Conservation (phyloP, 2,329 filamentous ascomycete genomes). For the Stemphylium lycopersici region DNA sequence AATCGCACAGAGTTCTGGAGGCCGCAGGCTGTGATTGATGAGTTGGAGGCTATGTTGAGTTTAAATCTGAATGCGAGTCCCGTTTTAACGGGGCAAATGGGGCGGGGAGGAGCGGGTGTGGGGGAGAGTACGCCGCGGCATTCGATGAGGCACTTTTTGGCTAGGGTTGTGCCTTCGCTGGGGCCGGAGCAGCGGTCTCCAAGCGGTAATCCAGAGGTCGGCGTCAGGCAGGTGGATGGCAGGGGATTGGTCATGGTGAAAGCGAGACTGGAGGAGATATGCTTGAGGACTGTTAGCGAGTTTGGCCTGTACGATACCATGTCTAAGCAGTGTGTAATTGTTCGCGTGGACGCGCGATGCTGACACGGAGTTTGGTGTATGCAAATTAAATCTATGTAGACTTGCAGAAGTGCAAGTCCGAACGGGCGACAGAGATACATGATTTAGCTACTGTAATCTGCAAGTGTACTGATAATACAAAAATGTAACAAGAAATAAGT, state of each 20-base stretch:
- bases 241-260: constrained; percentile 34
- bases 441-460: too few species aligned
- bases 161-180: constrained; percentile 29
- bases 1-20: constrained; percentile 54
- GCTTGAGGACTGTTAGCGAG: constrained; percentile 41
- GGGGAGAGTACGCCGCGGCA: constrained; percentile 9
- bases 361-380: constrained; percentile 12
- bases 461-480: too few species aligned
- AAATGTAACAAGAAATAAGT: too few species aligned
- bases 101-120: neutral
- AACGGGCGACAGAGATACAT: too few species aligned
- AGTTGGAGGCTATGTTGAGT: constrained; percentile 47
- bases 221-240: constrained; percentile 14
- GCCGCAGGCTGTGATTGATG: constrained; percentile 48
- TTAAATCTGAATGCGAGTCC: constrained; percentile 38
- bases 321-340: constrained; percentile 42
- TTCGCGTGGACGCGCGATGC: constrained; percentile 40
- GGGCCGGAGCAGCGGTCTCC: constrained; percentile 27
- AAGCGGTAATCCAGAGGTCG: constrained; percentile 29
- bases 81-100: constrained; percentile 12
- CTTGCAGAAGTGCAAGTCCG: too few species aligned
- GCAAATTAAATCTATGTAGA: too few species aligned
- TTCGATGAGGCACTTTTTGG: constrained; percentile 27
- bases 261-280: constrained; percentile 41
- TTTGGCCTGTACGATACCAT: constrained; percentile 47